A percentile compares a stretch with the other conserved stretches of the same genome.
phyloP scores from a whole-genome alignment of 805 yeast species.

The Diddensiella caesifluorescens region DNA sequence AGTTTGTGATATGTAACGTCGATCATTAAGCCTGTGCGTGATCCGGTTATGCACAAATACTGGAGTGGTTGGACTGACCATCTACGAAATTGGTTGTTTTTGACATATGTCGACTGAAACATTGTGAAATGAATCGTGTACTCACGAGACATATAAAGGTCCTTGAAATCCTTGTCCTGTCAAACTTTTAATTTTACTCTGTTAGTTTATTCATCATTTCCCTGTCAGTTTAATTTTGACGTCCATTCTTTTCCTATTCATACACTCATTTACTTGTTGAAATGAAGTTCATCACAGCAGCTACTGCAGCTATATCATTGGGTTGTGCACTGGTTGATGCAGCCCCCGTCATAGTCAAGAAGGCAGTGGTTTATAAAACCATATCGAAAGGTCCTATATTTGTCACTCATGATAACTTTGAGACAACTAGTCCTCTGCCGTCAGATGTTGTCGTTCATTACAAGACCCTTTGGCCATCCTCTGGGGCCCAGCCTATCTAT shows the following conservation, averaged over 20 bases:
- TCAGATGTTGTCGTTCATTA: slow-evolving; percentile 11
- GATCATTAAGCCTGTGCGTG: too few species aligned
- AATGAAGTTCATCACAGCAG: slow-evolving; percentile 1
- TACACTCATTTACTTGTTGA: neutral
- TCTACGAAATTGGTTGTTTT: too few species aligned
- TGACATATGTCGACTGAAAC: too few species aligned
- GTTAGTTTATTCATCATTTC: too few species aligned
- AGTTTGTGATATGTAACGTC: too few species aligned
- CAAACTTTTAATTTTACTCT: too few species aligned
- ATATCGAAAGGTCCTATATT: slow-evolving; percentile 18
- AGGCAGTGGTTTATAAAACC: slow-evolving; percentile 20
- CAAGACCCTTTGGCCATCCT: slow-evolving; percentile 24
- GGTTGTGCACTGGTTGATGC: slow-evolving; percentile 2
- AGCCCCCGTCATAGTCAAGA: neutral
- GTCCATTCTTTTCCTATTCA: neutral
- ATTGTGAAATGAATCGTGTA: too few species aligned
- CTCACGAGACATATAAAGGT: too few species aligned
- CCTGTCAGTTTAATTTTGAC: too few species aligned
- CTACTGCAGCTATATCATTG: neutral
- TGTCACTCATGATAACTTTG: slow-evolving; percentile 19
- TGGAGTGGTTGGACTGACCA: too few species aligned
- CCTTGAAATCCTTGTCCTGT: too few species aligned
- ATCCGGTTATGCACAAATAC: too few species aligned
- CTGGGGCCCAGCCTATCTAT: slow-evolving; percentile 1
- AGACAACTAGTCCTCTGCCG: slow-evolving; percentile 15